A percentile compares a stretch with the other conserved stretches of the same genome.
These are phyloP conservation scores for Osmanthus fragrans DNA, from an alignment of 257 asterid genomes.

Conservation along the genomic window DNA sequence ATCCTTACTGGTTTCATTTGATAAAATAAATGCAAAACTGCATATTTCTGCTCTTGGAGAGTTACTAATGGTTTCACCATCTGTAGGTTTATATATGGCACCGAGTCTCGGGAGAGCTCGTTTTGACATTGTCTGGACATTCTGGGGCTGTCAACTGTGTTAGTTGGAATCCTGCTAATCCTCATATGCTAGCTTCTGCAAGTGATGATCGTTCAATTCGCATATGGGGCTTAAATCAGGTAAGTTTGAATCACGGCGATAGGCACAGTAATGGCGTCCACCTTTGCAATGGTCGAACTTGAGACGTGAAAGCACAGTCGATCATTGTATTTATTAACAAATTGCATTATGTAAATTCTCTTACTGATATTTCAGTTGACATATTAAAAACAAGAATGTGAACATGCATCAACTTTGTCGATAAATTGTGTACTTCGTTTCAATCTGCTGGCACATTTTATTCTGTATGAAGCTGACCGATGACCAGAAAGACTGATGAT, in stretches of 20 bases:
- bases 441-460: not conserved
- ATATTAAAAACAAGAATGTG: conserved; percentile 43
- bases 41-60: not conserved
- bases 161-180: conserved; percentile 85
- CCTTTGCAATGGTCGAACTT: conserved; percentile 67
- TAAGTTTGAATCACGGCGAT: conserved; percentile 42
- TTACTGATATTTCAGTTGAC: conserved; percentile 40
- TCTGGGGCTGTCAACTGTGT: conserved; percentile 82
- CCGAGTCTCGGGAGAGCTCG: conserved; percentile 67
- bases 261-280: conserved; percentile 59
- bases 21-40: not conserved
- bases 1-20: not conserved
- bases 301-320: conserved; percentile 23
- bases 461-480: not conserved
- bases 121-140: conserved; percentile 64
- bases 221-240: conserved; percentile 79
- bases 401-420: conserved; percentile 38
- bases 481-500: not conserved
- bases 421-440: conserved; percentile 33
- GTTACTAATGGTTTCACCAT: not conserved
- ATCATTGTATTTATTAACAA: conserved; percentile 28
- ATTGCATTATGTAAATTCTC: conserved; percentile 59
- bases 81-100: conserved; percentile 85
- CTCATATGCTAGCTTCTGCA: conserved; percentile 87
- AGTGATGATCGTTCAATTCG: conserved; percentile 90